Conservation (phyloP, 176 grass and related monocot species). For the Thalia dealbata region DNA sequence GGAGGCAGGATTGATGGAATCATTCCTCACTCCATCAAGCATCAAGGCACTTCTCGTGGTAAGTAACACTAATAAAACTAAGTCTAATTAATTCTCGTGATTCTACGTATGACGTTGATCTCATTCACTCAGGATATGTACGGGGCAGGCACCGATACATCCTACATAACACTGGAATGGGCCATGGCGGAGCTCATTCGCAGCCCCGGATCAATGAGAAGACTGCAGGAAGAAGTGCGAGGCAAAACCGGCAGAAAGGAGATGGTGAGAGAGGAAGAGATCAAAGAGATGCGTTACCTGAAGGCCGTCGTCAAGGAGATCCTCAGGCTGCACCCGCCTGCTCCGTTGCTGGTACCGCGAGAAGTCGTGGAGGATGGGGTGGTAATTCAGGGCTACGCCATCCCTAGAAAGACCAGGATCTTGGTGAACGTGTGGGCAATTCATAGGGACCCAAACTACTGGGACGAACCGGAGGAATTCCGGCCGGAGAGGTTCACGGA, state of each 20-base stretch:
- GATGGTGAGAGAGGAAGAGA: background rate
- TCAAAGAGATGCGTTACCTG: background rate
- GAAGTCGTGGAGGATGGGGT: background rate
- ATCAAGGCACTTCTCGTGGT: conserved; percentile 30
- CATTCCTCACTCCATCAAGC: conserved; percentile 1
- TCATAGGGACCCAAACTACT: background rate
- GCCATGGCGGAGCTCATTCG: conserved; percentile 9
- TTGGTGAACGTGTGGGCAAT: background rate
- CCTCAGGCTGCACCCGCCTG: conserved; percentile 1
- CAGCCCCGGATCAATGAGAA: background rate
- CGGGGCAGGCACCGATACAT: background rate
- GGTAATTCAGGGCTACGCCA: background rate
- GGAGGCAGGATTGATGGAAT: background rate
- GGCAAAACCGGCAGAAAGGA: background rate
- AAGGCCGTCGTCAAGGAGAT: conserved; percentile 3
- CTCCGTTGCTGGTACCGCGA: background rate
- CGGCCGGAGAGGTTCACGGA: background rate
- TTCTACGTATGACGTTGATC: background rate
- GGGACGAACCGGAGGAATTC: background rate
- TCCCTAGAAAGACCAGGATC: conserved; percentile 2
- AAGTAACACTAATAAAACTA: background rate
- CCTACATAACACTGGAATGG: background rate
- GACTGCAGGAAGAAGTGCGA: conserved; percentile 2
- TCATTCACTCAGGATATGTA: background rate
- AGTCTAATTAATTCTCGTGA: too few species aligned